These are phyloP conservation scores for Pugionium cornutum DNA, from an alignment of 345 rosid species.

Conservation along the genomic window DNA sequence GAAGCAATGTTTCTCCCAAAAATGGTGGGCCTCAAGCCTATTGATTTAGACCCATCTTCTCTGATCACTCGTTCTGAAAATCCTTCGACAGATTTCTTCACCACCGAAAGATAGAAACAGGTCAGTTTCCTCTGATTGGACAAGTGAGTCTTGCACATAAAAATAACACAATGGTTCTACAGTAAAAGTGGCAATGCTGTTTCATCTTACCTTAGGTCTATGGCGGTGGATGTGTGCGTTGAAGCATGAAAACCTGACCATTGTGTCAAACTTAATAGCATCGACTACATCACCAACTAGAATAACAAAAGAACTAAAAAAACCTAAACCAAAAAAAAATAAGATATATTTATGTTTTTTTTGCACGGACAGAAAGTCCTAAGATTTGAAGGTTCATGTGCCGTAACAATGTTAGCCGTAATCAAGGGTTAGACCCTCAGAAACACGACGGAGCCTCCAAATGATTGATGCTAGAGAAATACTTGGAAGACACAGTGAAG, in stretches of 20 bases:
- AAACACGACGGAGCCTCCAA: conserved; percentile 92
- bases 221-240: conserved; percentile 49
- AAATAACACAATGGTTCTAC: conserved; percentile 17
- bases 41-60: conserved; percentile 38
- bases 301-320: conserved; percentile 7
- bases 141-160: conserved; percentile 24
- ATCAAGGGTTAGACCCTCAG: conserved; percentile 83
- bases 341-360: conserved; percentile 16
- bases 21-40: conserved; percentile 38
- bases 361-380: conserved; percentile 25
- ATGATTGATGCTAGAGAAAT: conserved; percentile 80
- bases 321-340: conserved; percentile 19
- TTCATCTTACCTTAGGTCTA: conserved; percentile 61
- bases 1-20: conserved; percentile 39
- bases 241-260: conserved; percentile 97
- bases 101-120: conserved; percentile 44
- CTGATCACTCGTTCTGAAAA: conserved; percentile 43
- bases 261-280: conserved; percentile 38
- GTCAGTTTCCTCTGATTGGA: conserved; percentile 42
- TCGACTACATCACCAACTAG: conserved; percentile 33
- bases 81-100: conserved; percentile 49
- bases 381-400: conserved; percentile 37
- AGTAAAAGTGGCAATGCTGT: conserved; percentile 22
- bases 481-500: conserved; percentile 60
- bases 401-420: conserved; percentile 70